These are phyloP conservation scores for Agrocybe praecox DNA, from an alignment of 768 basidiomycete genomes.

Conservation along the genomic window DNA sequence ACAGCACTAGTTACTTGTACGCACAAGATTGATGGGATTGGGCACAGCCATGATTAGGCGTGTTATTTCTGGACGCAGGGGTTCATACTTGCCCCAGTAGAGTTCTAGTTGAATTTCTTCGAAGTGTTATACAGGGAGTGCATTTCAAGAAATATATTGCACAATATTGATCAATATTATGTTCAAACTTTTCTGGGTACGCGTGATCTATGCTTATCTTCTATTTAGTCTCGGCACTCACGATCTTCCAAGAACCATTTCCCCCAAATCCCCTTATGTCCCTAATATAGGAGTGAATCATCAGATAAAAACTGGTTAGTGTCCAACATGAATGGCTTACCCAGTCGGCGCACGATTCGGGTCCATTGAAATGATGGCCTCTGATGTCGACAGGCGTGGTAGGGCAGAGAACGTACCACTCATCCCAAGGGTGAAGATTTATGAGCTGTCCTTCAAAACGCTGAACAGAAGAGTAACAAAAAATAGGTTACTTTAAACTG, in stretches of 20 bases:
- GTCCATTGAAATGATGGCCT: neutral
- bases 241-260: neutral
- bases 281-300: neutral
- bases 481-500: neutral
- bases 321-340: neutral
- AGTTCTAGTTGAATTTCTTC: no score
- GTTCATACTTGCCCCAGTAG: no score
- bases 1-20: no score
- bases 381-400: neutral
- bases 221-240: neutral
- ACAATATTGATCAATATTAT: no score
- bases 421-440: neutral
- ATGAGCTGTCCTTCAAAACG: neutral
- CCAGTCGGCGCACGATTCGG: neutral
- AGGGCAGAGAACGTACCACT: neutral
- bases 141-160: no score
- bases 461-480: constrained; percentile 43
- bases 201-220: no score
- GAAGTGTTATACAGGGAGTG: no score
- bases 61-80: no score
- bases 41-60: no score
- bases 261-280: neutral
- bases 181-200: no score
- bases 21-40: no score
- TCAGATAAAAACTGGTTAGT: neutral